Conservation (phyloP, 495 filamentous ascomycete genomes). For the Aspergillus sparsus region DNA sequence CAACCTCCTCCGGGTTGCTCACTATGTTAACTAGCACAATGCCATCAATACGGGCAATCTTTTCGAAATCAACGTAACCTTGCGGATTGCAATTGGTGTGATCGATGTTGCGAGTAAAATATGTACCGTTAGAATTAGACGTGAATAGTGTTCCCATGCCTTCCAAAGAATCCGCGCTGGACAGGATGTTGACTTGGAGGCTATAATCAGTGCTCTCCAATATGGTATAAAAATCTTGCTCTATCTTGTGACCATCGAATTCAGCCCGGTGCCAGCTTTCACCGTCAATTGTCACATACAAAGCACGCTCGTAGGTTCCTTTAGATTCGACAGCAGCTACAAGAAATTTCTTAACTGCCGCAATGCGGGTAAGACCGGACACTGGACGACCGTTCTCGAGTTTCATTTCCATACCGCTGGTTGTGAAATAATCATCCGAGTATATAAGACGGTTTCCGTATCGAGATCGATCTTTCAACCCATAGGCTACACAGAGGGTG, state of each 20-base stretch:
- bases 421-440: constrained; percentile 75
- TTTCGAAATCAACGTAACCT: constrained; percentile 89
- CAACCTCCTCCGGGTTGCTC: constrained; percentile 78
- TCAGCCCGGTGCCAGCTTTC: constrained; percentile 87
- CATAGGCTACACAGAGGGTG: constrained; percentile 76
- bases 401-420: constrained; percentile 65
- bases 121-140: constrained; percentile 95
- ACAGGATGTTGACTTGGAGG: constrained; percentile 92
- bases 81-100: constrained; percentile 77
- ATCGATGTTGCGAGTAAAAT: constrained; percentile 86
- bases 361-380: constrained; percentile 72
- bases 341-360: constrained; percentile 78
- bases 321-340: constrained; percentile 77
- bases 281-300: constrained; percentile 81
- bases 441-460: constrained; percentile 73
- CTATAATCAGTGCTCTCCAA: constrained; percentile 96
- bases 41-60: constrained; percentile 83
- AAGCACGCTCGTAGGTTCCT: constrained; percentile 82
- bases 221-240: constrained; percentile 87
- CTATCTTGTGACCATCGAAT: constrained; percentile 77
- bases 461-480: constrained; percentile 57
- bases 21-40: constrained; percentile 89
- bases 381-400: constrained; percentile 71
- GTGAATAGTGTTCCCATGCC: constrained; percentile 86
- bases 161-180: constrained; percentile 43